Base-by-base conservation (phyloP, 192 early-diverging fungal genomes). In the Entomortierella chlamydospora region DNA sequence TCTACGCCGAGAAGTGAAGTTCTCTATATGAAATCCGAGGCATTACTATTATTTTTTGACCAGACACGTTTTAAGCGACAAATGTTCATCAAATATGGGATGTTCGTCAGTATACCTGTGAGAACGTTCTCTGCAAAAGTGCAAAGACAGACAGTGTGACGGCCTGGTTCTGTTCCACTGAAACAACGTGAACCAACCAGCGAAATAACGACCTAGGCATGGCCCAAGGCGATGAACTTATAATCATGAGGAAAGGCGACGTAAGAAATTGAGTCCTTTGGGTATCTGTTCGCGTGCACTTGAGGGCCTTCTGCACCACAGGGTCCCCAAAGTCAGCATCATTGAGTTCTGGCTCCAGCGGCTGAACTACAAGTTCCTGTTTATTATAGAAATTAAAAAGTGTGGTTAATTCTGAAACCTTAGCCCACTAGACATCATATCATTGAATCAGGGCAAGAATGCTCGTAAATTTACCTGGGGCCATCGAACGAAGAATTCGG, bases 401-500 rank as follows among this genome's bases (percentile, higher is more conserved):
- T 13, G 13, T 41, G 6, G 13, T 41, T 41, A 41, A 41, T 41
- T 9, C 13, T 41, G 39, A n/a, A n/a, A n/a, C n/a, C n/a, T n/a
- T n/a, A n/a, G n/a, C n/a, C n/a, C n/a, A n/a, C n/a, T n/a, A n/a
- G n/a, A n/a, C n/a, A n/a, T n/a, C n/a, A n/a, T n/a, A n/a, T n/a
- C n/a, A n/a, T 30, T 29, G 0, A 15, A 23, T 26, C 11, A 39
- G 17, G 13, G 56, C 2, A 4, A 39, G 34, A 37, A 10, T n/a
- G 34, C 10, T 10, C 10, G 2, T 47, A 47, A 47, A 20, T n/a
- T 20, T 65, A 70, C 74, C 67, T 55, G 55, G 28, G 76, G 76
- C 76, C 76, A 79, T 20, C 49, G 51, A 4, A 79, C 68, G 55
- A 79, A 79, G 33, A 66, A 79, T 47, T 79, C 76, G 30, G 57